phyloP scores from a whole-genome alignment of 257 asterid species.

The Solanum bulbocastanum region DNA sequence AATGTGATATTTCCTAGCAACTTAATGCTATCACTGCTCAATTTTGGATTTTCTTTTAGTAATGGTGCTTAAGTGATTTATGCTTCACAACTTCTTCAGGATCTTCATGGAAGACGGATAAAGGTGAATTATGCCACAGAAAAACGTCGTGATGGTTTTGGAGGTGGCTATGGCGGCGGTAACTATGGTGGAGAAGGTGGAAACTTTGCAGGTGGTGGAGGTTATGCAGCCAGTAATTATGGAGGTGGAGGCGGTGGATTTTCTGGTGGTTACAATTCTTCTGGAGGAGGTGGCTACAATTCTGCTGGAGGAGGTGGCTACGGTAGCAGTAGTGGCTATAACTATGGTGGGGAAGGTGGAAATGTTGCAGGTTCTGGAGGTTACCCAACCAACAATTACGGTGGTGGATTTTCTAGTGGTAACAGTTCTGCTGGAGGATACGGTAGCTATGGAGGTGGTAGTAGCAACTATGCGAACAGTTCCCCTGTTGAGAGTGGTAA shows the following conservation, averaged over 20 bases:
- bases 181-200: constrained; percentile 6
- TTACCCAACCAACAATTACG: neutral
- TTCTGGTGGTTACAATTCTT: neutral
- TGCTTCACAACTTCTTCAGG: constrained; percentile 5
- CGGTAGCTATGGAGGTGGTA: constrained; percentile 6
- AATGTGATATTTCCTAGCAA: neutral
- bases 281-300: neutral
- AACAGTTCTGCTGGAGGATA: neutral
- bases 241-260: neutral
- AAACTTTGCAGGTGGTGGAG: neutral
- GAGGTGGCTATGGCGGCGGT: constrained; percentile 8
- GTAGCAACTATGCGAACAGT: neutral
- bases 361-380: neutral
- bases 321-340: neutral
- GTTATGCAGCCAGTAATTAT: neutral
- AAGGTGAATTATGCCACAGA: constrained; percentile 33
- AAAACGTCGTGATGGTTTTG: constrained; percentile 18
- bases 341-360: neutral
- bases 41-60: neutral
- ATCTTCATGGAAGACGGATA: constrained; percentile 29
- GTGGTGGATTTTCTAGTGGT: constrained; percentile 1
- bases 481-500: neutral
- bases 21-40: too few species aligned
- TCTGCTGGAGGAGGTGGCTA: neutral
- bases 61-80: neutral